Evolutionary conservation across 176 grass and related monocot species (phyloP).

Genomic region (Rhipidocladum racemiflorum): DNA sequence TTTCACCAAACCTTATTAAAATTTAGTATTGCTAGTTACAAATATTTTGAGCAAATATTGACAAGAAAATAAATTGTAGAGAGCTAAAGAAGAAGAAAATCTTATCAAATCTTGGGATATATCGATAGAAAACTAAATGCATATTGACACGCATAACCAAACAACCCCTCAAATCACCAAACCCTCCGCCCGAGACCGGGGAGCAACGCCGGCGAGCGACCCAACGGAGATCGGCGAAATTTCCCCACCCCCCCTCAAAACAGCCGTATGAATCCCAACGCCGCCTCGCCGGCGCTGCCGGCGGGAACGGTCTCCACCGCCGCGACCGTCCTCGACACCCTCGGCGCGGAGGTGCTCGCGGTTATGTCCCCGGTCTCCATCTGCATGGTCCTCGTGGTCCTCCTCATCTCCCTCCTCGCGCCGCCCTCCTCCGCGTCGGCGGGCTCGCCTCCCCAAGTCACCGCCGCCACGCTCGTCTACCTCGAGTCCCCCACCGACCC

Average conservation of each 20-base stretch:
- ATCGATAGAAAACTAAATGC: no score
- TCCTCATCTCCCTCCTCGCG: slow-evolving; percentile 72
- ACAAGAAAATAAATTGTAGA: no score
- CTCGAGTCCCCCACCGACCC: slow-evolving; percentile 66
- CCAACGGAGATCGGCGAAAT: background rate
- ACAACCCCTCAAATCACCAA: background rate
- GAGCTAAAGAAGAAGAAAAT: no score
- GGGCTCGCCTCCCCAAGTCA: slow-evolving; percentile 46
- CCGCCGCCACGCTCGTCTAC: slow-evolving; percentile 81
- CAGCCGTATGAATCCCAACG: slow-evolving; percentile 45
- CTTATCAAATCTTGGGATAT: no score
- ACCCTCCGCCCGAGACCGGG: background rate
- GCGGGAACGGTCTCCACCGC: background rate
- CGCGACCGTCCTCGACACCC: slow-evolving; percentile 60
- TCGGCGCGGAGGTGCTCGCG: slow-evolving; percentile 80
- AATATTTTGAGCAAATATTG: no score
- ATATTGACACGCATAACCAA: no score
- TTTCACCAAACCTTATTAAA: no score
- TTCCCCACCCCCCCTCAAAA: slow-evolving; percentile 4
- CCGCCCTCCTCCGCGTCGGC: slow-evolving; percentile 35
- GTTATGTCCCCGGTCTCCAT: slow-evolving; percentile 95
- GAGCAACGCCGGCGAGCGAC: background rate
- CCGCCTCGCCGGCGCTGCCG: slow-evolving; percentile 5
- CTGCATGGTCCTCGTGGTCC: slow-evolving; percentile 91
- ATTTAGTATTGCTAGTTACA: no score